Percentiles rank a stretch among this genome's conserved stretches.
Evolutionary conservation across 192 early-diverging fungal species (phyloP).

Genomic region (Dispira simplex): DNA sequence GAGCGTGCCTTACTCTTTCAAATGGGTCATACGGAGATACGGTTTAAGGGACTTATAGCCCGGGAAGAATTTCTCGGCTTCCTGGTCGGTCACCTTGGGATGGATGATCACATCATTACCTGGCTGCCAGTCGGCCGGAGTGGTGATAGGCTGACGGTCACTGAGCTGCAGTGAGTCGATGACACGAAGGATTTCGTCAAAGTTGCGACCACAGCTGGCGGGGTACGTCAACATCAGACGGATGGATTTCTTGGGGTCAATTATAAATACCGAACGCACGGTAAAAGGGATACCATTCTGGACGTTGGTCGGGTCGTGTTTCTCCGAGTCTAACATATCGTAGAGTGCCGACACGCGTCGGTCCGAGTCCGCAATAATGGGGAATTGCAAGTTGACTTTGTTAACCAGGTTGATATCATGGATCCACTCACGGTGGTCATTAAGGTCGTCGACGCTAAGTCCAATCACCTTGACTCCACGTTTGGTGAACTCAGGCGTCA

Average conservation of each 20-base stretch:
- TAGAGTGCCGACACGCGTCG: slow-evolving; percentile 79
- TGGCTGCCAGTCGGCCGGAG: slow-evolving; percentile 86
- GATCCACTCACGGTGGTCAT: slow-evolving; percentile 76
- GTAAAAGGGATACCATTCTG: slow-evolving; percentile 83
- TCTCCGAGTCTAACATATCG: slow-evolving; percentile 89
- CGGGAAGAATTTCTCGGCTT: slow-evolving; percentile 76
- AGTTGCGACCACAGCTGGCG: slow-evolving; percentile 86
- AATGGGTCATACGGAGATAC: slow-evolving; percentile 51
- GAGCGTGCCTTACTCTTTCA: neutral
- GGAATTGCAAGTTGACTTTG: slow-evolving; percentile 61
- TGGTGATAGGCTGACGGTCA: slow-evolving; percentile 79
- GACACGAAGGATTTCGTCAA: slow-evolving; percentile 88
- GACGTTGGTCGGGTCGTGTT: slow-evolving; percentile 79
- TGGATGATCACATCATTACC: slow-evolving; percentile 87
- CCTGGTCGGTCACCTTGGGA: slow-evolving; percentile 61
- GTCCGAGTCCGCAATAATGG: slow-evolving; percentile 87
- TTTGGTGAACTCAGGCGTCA: slow-evolving; percentile 54
- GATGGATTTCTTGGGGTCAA: slow-evolving; percentile 84
- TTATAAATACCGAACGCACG: slow-evolving; percentile 89
- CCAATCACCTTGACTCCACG: slow-evolving; percentile 87
- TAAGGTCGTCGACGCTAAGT: slow-evolving; percentile 79
- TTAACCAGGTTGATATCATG: slow-evolving; percentile 86
- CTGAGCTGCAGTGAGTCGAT: slow-evolving; percentile 88
- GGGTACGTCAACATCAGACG: slow-evolving; percentile 86
- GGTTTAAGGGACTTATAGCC: slow-evolving; percentile 64